phyloP scores from a whole-genome alignment of 2,329 filamentous ascomycete genomes.

The Aureobasidium namibiae region DNA sequence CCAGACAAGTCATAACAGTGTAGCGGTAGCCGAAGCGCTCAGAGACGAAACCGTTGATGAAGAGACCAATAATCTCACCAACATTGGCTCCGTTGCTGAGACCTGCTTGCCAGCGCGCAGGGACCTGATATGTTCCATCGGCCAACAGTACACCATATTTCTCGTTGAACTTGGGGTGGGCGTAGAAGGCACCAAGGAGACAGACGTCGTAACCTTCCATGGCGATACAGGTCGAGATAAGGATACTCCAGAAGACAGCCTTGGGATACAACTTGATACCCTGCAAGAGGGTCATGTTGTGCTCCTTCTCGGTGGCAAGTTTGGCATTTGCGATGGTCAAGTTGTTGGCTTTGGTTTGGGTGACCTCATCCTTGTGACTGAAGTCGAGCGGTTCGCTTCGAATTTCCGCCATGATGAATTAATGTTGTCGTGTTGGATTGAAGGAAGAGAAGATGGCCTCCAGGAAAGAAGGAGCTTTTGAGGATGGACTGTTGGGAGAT shows the following conservation, averaged over 20 bases:
- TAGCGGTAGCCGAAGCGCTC: slow-evolving; percentile 40
- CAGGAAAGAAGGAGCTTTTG: not conserved
- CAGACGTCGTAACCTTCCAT: slow-evolving; percentile 89
- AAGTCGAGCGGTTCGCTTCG: slow-evolving; percentile 18
- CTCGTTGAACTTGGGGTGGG: slow-evolving; percentile 38
- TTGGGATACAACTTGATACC: slow-evolving; percentile 79
- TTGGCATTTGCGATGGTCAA: slow-evolving; percentile 34
- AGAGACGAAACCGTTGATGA: slow-evolving; percentile 39
- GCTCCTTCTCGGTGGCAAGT: slow-evolving; percentile 40
- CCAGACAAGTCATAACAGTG: slow-evolving; percentile 38
- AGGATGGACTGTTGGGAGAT: slow-evolving; percentile 9
- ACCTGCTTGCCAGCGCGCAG: slow-evolving; percentile 40
- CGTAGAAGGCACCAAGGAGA: slow-evolving; percentile 72
- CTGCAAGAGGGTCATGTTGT: slow-evolving; percentile 53
- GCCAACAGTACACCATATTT: slow-evolving; percentile 35
- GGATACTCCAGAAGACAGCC: slow-evolving; percentile 71
- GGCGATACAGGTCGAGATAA: slow-evolving; percentile 83
- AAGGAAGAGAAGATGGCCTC: not conserved
- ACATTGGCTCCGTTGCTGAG: slow-evolving; percentile 40
- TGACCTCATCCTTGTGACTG: slow-evolving; percentile 25
- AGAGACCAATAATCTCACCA: slow-evolving; percentile 39
- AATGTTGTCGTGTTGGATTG: not conserved
- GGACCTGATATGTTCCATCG: slow-evolving; percentile 34
- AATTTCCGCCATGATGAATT: slow-evolving; percentile 6
- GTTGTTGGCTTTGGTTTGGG: slow-evolving; percentile 21